Base-by-base conservation (phyloP, 768 basidiomycete species). In the Naganishia randhawae region DNA sequence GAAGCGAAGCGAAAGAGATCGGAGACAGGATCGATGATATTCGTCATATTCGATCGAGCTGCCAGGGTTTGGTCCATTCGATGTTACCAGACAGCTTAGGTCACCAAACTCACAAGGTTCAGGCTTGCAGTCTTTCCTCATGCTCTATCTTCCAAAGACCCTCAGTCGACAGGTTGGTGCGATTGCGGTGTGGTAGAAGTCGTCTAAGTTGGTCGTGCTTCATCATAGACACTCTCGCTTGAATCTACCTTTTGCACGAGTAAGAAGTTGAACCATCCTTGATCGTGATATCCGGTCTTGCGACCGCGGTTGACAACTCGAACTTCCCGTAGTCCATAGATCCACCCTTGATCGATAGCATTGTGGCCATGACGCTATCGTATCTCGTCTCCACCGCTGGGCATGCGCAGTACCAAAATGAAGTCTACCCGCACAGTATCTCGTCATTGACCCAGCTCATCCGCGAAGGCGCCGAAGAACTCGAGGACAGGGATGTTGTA, bases 331-430 rank as follows among this genome's bases (percentile, higher is more conserved):
- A 7, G 4, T 11, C 3, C 3, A 48, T 1, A 7, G 45, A 48
- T 22, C 19, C 7, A 7, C 45, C n/a, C 25, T 4, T 48, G 45
- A 3, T n/a, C 27, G 4, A 8, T 8, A 19, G 9, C 8, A 50
- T 19, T 25, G 14, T 5, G 13, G 27, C 25, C 25, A 67, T 61
- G 66, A 35, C 66, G n/a, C 63, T 77, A 11, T 77, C 76, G 2
- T 77, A 77, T 39, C 74, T 77, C 5, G 74, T 77, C 16, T 74
- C 76, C 0, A 77, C 76, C 0, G 76, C 76, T 13, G 76, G 76
- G 19, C 75, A 77, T 45, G 73, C 76, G 1, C 72, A 72, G 63
- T 41, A 67, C 62, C 75, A 77, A 67, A 77, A 75, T 67, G 76
- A 77, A 45, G 50, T 27, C 4, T 51, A 73, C 50, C 76, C 76